A percentile compares a stretch with the other conserved stretches of the same genome.
Evolutionary conservation across 73 alveolate species (phyloP).

Genomic region (Paraurostyla sp.): DNA sequence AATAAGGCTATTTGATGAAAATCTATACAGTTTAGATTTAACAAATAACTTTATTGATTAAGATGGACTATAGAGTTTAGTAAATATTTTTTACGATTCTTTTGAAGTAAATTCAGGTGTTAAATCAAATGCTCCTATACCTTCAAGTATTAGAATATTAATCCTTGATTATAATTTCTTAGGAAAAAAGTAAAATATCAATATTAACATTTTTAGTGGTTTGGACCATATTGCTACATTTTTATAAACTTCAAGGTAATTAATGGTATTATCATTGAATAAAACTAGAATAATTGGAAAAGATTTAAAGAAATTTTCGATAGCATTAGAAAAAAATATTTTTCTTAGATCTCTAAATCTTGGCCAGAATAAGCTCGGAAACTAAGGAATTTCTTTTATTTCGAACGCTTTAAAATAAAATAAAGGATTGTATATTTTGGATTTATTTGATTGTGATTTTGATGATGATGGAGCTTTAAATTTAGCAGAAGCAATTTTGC

Average conservation of each 20-base stretch:
- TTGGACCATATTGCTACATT: slow-evolving; percentile 54
- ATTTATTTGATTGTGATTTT: slow-evolving; percentile 68
- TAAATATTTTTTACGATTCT: slow-evolving; percentile 17
- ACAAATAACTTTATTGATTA: slow-evolving; percentile 61
- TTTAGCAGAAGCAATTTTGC: slow-evolving; percentile 47
- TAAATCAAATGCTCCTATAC: slow-evolving; percentile 55
- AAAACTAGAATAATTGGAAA: slow-evolving; percentile 62
- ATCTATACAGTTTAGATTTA: slow-evolving; percentile 44
- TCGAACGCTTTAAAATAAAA: slow-evolving; percentile 57
- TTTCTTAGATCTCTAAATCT: slow-evolving; percentile 9
- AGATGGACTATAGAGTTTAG: slow-evolving; percentile 39
- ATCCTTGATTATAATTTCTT: slow-evolving; percentile 47
- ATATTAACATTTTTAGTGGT: slow-evolving; percentile 13
- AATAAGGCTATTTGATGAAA: slow-evolving; percentile 32
- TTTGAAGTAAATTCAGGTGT: slow-evolving; percentile 33
- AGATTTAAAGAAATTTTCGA: slow-evolving; percentile 45
- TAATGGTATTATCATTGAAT: slow-evolving; percentile 38
- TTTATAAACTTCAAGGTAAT: slow-evolving; percentile 27
- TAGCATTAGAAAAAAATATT: slow-evolving; percentile 11
- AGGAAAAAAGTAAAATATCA: slow-evolving; percentile 34
- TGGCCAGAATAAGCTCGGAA: slow-evolving; percentile 56
- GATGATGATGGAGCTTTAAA: slow-evolving; percentile 75
- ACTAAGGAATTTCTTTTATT: slow-evolving; percentile 42
- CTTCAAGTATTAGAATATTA: slow-evolving; percentile 54
- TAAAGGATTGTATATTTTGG: slow-evolving; percentile 28